Percentiles rank a stretch among this genome's conserved stretches.
Conservation (phyloP, 768 basidiomycete genomes). For the Boletellus sp. region DNA sequence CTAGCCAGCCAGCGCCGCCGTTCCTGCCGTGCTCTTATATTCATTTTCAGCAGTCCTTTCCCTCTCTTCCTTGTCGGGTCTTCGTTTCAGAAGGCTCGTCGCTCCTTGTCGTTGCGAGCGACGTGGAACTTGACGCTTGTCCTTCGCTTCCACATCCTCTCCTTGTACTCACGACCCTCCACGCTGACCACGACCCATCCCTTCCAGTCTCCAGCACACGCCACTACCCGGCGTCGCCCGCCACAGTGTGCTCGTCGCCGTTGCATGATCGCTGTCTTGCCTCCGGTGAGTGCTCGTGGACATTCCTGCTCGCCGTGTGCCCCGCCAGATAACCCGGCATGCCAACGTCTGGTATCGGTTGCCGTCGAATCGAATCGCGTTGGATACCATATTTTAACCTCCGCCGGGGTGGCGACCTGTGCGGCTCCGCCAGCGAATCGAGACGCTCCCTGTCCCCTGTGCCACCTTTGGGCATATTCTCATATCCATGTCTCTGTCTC, state of each 20-base stretch:
- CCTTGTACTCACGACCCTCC: slow-evolving; percentile 30
- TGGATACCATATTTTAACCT: slow-evolving; percentile 15
- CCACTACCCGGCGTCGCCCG: slow-evolving; percentile 31
- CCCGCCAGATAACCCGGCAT: slow-evolving; percentile 2
- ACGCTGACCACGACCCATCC: slow-evolving; percentile 40
- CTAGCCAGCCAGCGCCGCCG: slow-evolving; percentile 11
- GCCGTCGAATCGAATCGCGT: neutral
- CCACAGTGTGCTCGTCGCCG: slow-evolving; percentile 37
- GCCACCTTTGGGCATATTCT: slow-evolving; percentile 2
- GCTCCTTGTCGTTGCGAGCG: slow-evolving; percentile 21
- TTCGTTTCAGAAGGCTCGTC: slow-evolving; percentile 25
- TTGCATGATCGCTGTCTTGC: slow-evolving; percentile 41
- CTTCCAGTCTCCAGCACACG: slow-evolving; percentile 23
- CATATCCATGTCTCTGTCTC: slow-evolving; percentile 3
- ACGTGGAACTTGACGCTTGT: slow-evolving; percentile 15
- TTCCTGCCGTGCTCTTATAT: slow-evolving; percentile 34
- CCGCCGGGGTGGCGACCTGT: neutral
- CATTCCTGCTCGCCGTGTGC: slow-evolving; percentile 9
- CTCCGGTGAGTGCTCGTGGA: slow-evolving; percentile 35
- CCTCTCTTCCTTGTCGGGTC: slow-evolving; percentile 24
- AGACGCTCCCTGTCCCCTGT: neutral
- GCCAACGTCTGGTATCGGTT: neutral
- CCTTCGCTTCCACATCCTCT: slow-evolving; percentile 22
- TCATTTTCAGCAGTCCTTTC: slow-evolving; percentile 20
- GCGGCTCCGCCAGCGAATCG: neutral